Percentiles rank a stretch among this genome's conserved stretches.
These are phyloP conservation scores for Xylaria arbuscula DNA, from an alignment of 2,329 filamentous ascomycete species.

Conservation along the genomic window DNA sequence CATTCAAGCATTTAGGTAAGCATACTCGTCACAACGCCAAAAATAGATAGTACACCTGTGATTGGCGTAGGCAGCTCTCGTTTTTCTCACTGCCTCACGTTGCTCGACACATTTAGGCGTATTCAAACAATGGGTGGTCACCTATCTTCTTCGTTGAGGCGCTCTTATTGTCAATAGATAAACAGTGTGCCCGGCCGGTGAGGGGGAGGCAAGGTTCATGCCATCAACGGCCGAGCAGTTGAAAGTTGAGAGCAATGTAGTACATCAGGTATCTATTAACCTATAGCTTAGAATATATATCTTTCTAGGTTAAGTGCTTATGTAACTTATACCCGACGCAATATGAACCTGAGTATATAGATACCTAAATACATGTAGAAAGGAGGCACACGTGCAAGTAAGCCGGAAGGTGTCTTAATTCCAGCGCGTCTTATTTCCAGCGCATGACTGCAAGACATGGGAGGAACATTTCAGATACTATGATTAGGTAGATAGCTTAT, in stretches of 20 bases:
- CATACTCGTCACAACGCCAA: not conserved
- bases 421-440: not conserved
- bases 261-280: too few relatives aligned
- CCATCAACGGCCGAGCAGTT: not conserved
- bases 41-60: not conserved
- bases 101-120: not conserved
- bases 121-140: not conserved
- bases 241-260: too few relatives aligned
- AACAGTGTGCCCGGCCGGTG: not conserved
- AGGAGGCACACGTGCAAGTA: not conserved
- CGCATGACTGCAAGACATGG: not conserved
- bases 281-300: too few relatives aligned
- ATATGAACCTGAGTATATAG: not conserved
- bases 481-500: not conserved
- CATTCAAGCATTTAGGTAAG: not conserved
- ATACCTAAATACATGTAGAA: not conserved
- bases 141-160: slow-evolving; percentile 2
- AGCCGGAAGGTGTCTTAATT: not conserved
- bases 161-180: slow-evolving; percentile 11
- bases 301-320: not conserved
- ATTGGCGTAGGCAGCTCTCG: not conserved
- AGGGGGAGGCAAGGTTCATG: not conserved
- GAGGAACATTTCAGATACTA: not conserved
- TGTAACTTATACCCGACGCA: not conserved
- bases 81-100: not conserved